Conservation (phyloP, 1,284 basidiomycete species). For the Rhodotorula mucilaginosa region DNA sequence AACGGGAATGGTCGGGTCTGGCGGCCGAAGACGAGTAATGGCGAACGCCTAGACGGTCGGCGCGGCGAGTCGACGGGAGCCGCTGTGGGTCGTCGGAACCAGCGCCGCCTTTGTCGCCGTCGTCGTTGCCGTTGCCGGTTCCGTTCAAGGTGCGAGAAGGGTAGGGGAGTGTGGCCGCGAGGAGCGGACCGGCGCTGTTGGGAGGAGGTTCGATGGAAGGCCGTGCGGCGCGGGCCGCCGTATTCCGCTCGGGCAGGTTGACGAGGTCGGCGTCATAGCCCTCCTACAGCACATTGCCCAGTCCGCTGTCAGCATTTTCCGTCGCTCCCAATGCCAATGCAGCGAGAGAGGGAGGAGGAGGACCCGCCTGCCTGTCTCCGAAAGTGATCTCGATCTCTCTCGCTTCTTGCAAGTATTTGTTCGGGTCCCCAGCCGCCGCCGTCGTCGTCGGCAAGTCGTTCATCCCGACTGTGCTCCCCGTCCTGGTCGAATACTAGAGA, state of each 20-base stretch:
- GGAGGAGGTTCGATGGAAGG: too few species aligned
- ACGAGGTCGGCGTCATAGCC: constrained; percentile 16
- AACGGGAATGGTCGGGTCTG: constrained; percentile 1
- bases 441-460: neutral
- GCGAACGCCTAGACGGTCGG: neutral
- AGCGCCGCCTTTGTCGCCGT: neutral
- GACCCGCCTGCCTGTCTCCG: constrained; percentile 11
- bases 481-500: neutral
- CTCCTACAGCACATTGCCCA: neutral
- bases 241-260: constrained; percentile 16
- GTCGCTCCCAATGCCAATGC: rapidly evolving
- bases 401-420: neutral
- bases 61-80: too few species aligned
- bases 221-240: neutral
- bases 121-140: neutral
- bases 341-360: too few species aligned
- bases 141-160: neutral
- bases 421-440: neutral
- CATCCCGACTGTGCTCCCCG: neutral
- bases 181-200: neutral
- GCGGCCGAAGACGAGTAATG: constrained; percentile 3
- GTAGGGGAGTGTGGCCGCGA: constrained; percentile 11
- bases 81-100: neutral
- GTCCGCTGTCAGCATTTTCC: too few species aligned
- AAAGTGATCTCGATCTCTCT: constrained; percentile 5